phyloP scores from a whole-genome alignment of 495 filamentous ascomycete genomes.

The Penicillium coprophilum region DNA sequence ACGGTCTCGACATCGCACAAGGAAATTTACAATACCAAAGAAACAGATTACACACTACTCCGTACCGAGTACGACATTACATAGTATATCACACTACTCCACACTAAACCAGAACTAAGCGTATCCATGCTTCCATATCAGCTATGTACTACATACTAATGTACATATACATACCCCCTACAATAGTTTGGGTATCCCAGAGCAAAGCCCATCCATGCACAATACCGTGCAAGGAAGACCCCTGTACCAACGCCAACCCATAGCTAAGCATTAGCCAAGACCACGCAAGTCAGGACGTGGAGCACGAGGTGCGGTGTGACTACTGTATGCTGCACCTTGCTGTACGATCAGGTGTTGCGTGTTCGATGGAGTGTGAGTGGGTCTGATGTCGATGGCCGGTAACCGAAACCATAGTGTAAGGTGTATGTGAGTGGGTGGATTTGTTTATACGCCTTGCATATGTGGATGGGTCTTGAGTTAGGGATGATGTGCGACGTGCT shows the following conservation, averaged over 20 bases:
- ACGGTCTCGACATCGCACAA: not conserved
- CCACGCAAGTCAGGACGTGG: conserved; percentile 4
- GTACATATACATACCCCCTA: too few species aligned
- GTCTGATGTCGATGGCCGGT: not conserved
- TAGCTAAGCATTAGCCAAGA: conserved; percentile 17
- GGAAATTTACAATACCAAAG: not conserved
- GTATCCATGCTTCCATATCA: not conserved
- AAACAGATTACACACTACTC: not conserved
- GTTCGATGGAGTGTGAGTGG: not conserved
- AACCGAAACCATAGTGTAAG: not conserved
- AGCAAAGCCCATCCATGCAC: not conserved
- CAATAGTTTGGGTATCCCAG: not conserved
- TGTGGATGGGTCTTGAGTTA: not conserved
- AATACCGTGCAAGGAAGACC: not conserved
- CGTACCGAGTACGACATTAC: too few species aligned
- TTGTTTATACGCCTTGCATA: conserved; percentile 1
- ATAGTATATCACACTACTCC: too few species aligned
- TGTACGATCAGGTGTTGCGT: not conserved
- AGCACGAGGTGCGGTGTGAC: not conserved
- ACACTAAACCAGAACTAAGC: too few species aligned
- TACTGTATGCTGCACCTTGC: conserved; percentile 2
- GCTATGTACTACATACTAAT: not conserved
- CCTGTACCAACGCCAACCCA: not conserved
- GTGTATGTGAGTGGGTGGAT: not conserved
- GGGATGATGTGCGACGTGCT: not conserved